Percentiles rank a stretch among this genome's conserved stretches.
These are phyloP conservation scores for Citrus australasica DNA, from an alignment of 345 rosid genomes.

Conservation along the genomic window DNA sequence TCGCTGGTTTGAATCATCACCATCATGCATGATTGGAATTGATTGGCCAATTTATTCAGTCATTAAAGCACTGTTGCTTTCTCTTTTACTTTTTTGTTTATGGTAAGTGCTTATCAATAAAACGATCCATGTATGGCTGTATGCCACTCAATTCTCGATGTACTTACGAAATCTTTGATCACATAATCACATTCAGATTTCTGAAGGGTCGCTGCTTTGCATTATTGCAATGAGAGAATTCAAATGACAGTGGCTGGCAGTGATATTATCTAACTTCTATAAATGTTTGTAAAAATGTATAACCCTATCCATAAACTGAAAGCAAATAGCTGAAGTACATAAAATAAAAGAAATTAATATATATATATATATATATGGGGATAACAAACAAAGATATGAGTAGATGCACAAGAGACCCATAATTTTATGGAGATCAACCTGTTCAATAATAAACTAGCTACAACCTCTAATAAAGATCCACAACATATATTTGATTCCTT, in stretches of 20 bases:
- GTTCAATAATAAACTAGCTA: constrained; percentile 17
- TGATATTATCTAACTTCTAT: not conserved
- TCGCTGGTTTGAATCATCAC: constrained; percentile 13
- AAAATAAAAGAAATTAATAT: not conserved
- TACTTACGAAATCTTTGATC: not conserved
- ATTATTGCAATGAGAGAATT: not conserved
- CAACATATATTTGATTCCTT: not conserved
- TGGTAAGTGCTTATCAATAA: not conserved
- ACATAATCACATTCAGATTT: too few species aligned
- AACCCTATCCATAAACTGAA: not conserved
- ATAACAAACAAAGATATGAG: constrained; percentile 8
- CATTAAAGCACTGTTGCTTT: not conserved
- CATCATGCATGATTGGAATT: constrained; percentile 8
- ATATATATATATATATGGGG: too few species aligned
- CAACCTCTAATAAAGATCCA: not conserved
- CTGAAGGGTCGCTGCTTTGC: not conserved
- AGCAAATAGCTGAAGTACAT: not conserved
- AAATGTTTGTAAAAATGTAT: not conserved
- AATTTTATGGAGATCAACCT: constrained; percentile 19
- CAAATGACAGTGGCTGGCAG: not conserved
- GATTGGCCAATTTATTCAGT: not conserved
- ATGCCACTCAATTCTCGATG: not conserved
- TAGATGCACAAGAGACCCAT: constrained; percentile 25
- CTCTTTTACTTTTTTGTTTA: not conserved
- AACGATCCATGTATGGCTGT: not conserved